Evolutionary conservation across 129 eudicot genomes (phyloP), one percentile per base, ranked within the genome.

Genomic region (Glebionis coronaria): DNA sequence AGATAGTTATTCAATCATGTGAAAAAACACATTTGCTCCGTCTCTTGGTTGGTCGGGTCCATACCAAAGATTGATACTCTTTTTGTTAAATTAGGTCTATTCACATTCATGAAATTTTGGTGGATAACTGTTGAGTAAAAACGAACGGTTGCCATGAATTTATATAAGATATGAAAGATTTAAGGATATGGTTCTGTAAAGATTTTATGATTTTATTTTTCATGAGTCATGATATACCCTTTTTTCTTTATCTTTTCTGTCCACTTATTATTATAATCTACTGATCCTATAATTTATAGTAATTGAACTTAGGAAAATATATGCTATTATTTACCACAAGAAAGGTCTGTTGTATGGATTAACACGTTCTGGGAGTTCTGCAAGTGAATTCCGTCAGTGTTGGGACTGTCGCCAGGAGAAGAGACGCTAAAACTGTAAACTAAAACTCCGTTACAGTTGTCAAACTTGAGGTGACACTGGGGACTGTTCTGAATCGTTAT

Each of bases 331-430:
- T 85, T 88, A 92, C 98, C 98, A 42, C 96, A 92, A 65, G 89
- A 87, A 64, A 92, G 84, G 63, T 76, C 82, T 18, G 88, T 11
- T 10, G 84, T 63, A 56, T 83, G 91, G 69, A 92, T 88, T 35
- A 82, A 78, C 70, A 88, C 95, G 51, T 92, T 88, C 68, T 75
- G 84, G 52, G 96, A 88, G 80, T 86, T 92, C 71, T 92, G 98
- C 60, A 92, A 74, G 77, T 92, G 98, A 42, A 92, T 92, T 64
- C 98, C 98, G 44, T 92, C 98, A 20, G 98, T 92, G 70, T 92
- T 88, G 9, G 98, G 98, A 66, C 98, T 92, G 69, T 88, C 87
- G 51, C 96, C 95, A 1, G 98, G 96, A 64, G 98, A 92, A 2
- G 87, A 76, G 65, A 78, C 84, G 15, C 68, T 78, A 63, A 88